These are phyloP conservation scores for Prosopis cineraria DNA, from an alignment of 306 rosid species.

Conservation along the genomic window DNA sequence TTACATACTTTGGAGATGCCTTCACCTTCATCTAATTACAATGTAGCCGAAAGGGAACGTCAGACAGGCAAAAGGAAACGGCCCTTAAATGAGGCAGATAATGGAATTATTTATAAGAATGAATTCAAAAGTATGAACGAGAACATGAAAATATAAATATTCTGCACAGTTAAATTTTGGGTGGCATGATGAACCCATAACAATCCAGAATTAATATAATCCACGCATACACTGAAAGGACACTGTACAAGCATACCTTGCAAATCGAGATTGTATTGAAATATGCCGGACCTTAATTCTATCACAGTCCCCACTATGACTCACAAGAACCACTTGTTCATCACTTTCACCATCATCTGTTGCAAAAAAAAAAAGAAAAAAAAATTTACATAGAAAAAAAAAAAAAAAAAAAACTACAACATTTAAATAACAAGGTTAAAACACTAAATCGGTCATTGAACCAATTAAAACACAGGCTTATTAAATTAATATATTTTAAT, in stretches of 20 bases:
- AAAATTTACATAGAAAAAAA: slow-evolving; percentile 6
- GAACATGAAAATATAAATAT: neutral
- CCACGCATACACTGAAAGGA: neutral
- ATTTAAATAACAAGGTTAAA: no score
- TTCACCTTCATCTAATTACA: neutral
- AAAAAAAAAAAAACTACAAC: slow-evolving; percentile 1
- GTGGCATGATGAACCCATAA: neutral
- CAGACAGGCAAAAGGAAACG: neutral
- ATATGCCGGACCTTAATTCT: slow-evolving; percentile 94
- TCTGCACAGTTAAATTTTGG: neutral
- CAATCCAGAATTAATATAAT: slow-evolving; percentile 14
- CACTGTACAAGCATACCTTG: slow-evolving; percentile 58
- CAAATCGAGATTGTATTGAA: slow-evolving; percentile 93
- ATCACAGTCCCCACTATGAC: slow-evolving; percentile 96
- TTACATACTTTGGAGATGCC: neutral
- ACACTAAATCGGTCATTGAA: no score
- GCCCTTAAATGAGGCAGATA: neutral
- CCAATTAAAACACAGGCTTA: no score
- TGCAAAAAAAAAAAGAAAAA: neutral
- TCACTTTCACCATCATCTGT: slow-evolving; percentile 98
- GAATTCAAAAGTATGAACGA: neutral
- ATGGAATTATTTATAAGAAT: neutral
- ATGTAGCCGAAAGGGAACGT: neutral
- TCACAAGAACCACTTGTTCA: slow-evolving; percentile 95
- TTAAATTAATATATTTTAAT: no score